Base-by-base conservation (phyloP, 2,329 filamentous ascomycete genomes). In the Talaromyces piceae region DNA sequence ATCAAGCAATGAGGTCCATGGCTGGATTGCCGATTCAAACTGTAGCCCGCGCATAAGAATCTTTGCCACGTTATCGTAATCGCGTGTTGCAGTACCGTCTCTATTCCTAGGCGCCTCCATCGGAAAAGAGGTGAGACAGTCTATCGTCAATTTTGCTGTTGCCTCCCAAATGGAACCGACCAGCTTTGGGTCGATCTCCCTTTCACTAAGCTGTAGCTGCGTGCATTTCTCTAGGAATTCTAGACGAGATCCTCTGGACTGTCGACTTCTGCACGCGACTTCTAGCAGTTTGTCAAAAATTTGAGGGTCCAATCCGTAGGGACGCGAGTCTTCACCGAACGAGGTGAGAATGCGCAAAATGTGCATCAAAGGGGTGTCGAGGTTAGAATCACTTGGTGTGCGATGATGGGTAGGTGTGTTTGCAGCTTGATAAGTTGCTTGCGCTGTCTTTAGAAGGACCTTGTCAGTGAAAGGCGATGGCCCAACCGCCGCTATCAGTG, bases 21-120 rank as follows among this genome's bases (percentile, higher is more conserved):
- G 62, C 9, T 64, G 30, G 51, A 54, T 57, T 28, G 54, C 46
- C 54, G 54, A 53, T 44, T 62, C n/a, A 56, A 67, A 64, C n/a
- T 52, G 51, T 27, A 64, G 69, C 26, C 87, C 82, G 57, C 77
- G 71, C 59, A 84, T 77, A 3, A 95, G 74, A 28, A 94, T 78
- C 16, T 79, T 83, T 13, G 84, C 76, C 22, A 86, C 71, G 47
- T 86, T 81, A 7, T 86, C 82, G 57, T 88, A 90, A 51, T 88
- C 83, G 9, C 82, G 80, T 5, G 61, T 57, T n/a, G 12, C 85
- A 81, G 49, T 84, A 65, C 30, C 80, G 72, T 52, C 75, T 12
- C 70, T 77, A 57, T 66, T 69, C 45, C 63, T 71, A 16, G 66
- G 70, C 28, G 66, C 67, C 48, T 64, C 73, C 64, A 60, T 63